Evolutionary conservation across 2,329 filamentous ascomycete species (phyloP), one percentile per base, ranked within the genome.

Genomic region (Zymoseptoria tritici): DNA sequence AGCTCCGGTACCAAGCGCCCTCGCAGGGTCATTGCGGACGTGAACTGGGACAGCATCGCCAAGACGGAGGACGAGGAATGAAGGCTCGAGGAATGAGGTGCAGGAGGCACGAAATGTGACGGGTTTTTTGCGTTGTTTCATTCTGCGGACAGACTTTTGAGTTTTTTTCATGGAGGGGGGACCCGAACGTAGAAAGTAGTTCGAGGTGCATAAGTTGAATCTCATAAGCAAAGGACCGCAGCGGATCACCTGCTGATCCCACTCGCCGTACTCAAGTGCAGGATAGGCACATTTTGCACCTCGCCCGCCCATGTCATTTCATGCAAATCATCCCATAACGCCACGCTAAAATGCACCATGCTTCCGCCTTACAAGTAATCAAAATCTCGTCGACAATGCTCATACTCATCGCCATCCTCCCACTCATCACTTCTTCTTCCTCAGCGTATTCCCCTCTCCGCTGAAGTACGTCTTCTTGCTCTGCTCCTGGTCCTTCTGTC

Each of bases 401-500:
- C 50, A 2, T 29, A 29, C 26, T 29, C 26, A 29, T 6, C 26
- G 6, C 26, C 6, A 21, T 16, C 16, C 50, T 13, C 4, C 50
- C 11, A 4, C 24, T 8, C 7, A 55, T 55, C 42, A 49, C 77
- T 91, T 92, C 74, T 88, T 87, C 81, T 92, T 95, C 31, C 82
- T 79, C 1, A 97, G 77, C 4, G 89, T 94, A 74, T 97, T 89
- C 0, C 93, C 93, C 65, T 90, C 85, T 0, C 93, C 93, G 2
- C 60, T 54, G 65, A 73, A 74, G 49, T 70, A 64, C 4, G 87
- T 85, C 74, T 96, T 96, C 59, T 76, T 80, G 3, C 83, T 80
- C n/a, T 85, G 80, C 62, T 85, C 83, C 16, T 75, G 71, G 46
- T 85, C 82, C 60, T 88, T 85, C 61, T 86, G 81, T 56, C 85